Conservation (phyloP, 2,329 filamentous ascomycete species). For the Paracorniculantispora psalliotae region DNA sequence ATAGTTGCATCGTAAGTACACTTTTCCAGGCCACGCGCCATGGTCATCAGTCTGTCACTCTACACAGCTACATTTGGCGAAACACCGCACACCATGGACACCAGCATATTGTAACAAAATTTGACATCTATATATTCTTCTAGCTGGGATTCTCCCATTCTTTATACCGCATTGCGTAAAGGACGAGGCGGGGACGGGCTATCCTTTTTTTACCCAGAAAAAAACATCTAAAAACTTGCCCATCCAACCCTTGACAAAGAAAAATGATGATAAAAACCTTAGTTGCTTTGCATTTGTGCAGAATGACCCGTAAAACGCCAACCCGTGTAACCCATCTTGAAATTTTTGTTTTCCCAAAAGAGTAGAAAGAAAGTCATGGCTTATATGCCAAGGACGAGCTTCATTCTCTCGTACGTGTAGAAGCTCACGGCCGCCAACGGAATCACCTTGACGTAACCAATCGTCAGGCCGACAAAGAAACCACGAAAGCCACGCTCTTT, state of each 20-base stretch:
- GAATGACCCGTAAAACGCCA: constrained; percentile 8
- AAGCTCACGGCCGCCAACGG: constrained; percentile 75
- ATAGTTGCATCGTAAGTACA: too few species aligned
- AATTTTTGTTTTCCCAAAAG: neutral
- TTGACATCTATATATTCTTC: neutral
- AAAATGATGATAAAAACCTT: neutral
- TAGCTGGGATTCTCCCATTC: neutral
- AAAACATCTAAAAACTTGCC: neutral
- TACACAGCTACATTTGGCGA: too few species aligned
- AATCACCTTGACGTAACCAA: constrained; percentile 91
- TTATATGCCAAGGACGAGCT: constrained; percentile 61
- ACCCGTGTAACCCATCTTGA: neutral
- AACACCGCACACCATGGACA: neutral
- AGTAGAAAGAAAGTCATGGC: neutral
- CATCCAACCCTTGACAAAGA: neutral
- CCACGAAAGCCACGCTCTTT: constrained; percentile 71
- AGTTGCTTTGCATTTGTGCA: constrained; percentile 4
- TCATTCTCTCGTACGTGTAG: constrained; percentile 61
- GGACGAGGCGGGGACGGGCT: neutral
- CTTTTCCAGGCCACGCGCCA: too few species aligned
- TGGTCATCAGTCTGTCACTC: too few species aligned
- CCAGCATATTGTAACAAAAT: neutral
- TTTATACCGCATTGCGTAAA: neutral
- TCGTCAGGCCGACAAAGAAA: constrained; percentile 88
- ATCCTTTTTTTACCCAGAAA: neutral